Evolutionary conservation across 371 early-diverging fungal genomes (phyloP), one percentile per base, ranked within the genome.

Genomic region (Haplosporangium sp.): DNA sequence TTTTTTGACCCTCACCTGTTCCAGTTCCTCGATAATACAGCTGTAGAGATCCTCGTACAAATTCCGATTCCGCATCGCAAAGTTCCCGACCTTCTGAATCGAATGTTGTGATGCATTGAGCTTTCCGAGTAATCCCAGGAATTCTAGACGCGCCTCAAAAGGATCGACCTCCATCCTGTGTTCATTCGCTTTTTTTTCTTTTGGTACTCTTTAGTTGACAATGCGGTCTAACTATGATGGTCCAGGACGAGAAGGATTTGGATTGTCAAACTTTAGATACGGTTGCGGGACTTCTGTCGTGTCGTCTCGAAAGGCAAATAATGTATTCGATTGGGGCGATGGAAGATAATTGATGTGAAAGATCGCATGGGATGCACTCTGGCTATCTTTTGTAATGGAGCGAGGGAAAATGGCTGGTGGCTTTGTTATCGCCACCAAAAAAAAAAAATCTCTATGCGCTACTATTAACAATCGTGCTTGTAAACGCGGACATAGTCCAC

Each of bases 31-130:
- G 36, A 89, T 72, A 8, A 94, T 84, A 72, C 93, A 94, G 57
- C 90, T 91, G 62, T 89, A 90, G 6, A 94, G 84, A 83, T 92
- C 91, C 72, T 94, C 94, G 54, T 91, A 86, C 58, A 91, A 79
- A 37, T 83, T 74, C 55, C 82, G 59, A 70, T 93, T 85, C 65
- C 89, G 82, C 74, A 93, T 83, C 3, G 92, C 93, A 77, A 90
- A 93, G 47, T 67, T 84, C 5, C 90, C 87, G 45, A 89, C 91
- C 48, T 91, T 87, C 23, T 90, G 88, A 56, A 93, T 93, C 6
- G 90, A 89, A 40, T 90, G 87, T 69, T 93, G 94, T 20, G 93
- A 87, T 16, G 92, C 92, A 67, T 87, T 91, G n/a, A 93, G 84
- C 75, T 90, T 90, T 64, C 86, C 83, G 51, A 93, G 80, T 61